A percentile compares a stretch with the other conserved stretches of the same genome.
Evolutionary conservation across 2,329 filamentous ascomycete species (phyloP).

Genomic region (Fusarium paranaense): DNA sequence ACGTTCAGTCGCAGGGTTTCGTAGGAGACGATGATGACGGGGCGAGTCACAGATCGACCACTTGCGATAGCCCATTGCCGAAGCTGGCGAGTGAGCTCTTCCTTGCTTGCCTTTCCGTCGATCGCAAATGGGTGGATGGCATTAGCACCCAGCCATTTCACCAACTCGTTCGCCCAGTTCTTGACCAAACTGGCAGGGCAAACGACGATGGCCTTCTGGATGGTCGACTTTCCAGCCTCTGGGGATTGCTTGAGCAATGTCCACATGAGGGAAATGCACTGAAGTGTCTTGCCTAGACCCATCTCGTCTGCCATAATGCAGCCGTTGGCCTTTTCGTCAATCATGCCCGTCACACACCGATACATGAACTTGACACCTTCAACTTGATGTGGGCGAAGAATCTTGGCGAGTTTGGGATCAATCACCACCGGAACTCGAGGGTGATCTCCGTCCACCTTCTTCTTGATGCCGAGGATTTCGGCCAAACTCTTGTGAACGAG

Average conservation of each 20-base stretch:
- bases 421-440: conserved; percentile 98
- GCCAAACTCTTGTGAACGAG: conserved; percentile 94
- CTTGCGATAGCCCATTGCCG: conserved; percentile 94
- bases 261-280: conserved; percentile 98
- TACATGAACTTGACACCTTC: conserved; percentile 99
- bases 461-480: conserved; percentile 94
- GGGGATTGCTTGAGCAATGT: conserved; percentile 95
- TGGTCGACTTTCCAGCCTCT: conserved; percentile 91
- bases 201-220: conserved; percentile 96
- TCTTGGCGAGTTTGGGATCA: conserved; percentile 88
- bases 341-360: conserved; percentile 91
- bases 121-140: conserved; percentile 94
- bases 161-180: conserved; percentile 97
- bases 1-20: conserved; percentile 93
- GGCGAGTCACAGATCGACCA: conserved; percentile 88
- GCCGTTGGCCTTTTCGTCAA: conserved; percentile 92
- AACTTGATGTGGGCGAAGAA: conserved; percentile 94
- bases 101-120: conserved; percentile 95
- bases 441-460: conserved; percentile 81
- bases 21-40: conserved; percentile 97
- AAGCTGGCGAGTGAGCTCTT: conserved; percentile 89
- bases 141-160: conserved; percentile 95
- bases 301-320: conserved; percentile 99
- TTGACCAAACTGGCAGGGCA: conserved; percentile 96
- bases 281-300: conserved; percentile 96